These are phyloP conservation scores for Chernovozyma aurita DNA, from an alignment of 1,139 yeast genomes.

Conservation along the genomic window DNA sequence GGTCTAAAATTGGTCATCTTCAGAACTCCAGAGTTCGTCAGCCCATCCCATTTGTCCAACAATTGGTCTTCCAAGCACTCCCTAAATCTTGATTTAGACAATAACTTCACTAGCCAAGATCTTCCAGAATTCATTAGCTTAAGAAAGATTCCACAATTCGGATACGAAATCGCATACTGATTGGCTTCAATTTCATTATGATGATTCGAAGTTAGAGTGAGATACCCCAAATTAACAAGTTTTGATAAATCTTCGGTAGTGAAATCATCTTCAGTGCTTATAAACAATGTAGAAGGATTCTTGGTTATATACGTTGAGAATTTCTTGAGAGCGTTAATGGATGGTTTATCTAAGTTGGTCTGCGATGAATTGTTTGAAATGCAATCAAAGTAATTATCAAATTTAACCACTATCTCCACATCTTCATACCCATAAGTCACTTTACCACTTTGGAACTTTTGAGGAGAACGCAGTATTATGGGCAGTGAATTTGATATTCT, in stretches of 20 bases:
- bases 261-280: slow-evolving; percentile 8
- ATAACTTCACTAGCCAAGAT: slow-evolving; percentile 45
- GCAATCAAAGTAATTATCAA: slow-evolving; percentile 19
- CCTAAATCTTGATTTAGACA: slow-evolving; percentile 41
- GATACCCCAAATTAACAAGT: slow-evolving; percentile 48
- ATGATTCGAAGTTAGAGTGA: slow-evolving; percentile 49
- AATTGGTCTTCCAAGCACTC: slow-evolving; percentile 52
- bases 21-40: slow-evolving; percentile 17
- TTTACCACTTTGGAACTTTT: slow-evolving; percentile 28
- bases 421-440: slow-evolving; percentile 44
- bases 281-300: slow-evolving; percentile 33
- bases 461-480: slow-evolving; percentile 36
- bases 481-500: slow-evolving; percentile 45
- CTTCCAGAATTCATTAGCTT: slow-evolving; percentile 45
- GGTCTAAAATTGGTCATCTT: slow-evolving; percentile 46
- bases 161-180: slow-evolving; percentile 50
- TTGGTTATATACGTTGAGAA: slow-evolving; percentile 19
- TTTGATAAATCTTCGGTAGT: slow-evolving; percentile 21
- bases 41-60: slow-evolving; percentile 47
- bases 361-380: slow-evolving; percentile 12
- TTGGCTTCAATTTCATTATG: slow-evolving; percentile 43
- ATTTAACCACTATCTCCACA: slow-evolving; percentile 33
- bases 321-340: slow-evolving; percentile 13
- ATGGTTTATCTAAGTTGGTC: slow-evolving; percentile 4
- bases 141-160: slow-evolving; percentile 56